phyloP scores from a whole-genome alignment of 805 yeast genomes.

The Blastobotrys parvus region DNA sequence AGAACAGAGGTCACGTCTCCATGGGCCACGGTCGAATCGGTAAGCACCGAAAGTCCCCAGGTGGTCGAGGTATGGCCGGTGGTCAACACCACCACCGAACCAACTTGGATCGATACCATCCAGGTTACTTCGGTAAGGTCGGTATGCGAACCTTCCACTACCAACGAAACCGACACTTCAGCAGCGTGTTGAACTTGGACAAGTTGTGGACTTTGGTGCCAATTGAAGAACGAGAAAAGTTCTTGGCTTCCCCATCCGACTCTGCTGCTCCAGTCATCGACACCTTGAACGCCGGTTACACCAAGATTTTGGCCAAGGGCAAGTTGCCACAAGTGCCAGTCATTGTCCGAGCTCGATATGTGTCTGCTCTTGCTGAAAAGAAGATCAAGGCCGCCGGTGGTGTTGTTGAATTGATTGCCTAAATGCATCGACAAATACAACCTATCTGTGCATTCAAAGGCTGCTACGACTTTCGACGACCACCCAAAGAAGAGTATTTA shows the following conservation, averaged over 20 bases:
- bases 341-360: conserved; percentile 99
- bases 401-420: conserved; percentile 98
- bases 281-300: conserved; percentile 99
- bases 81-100: conserved; percentile 99
- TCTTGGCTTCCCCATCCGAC: conserved; percentile 73
- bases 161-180: conserved; percentile 92
- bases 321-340: conserved; percentile 96
- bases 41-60: conserved; percentile 99
- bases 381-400: conserved; percentile 99
- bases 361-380: conserved; percentile 98
- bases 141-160: conserved; percentile 99
- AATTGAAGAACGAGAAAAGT: conserved; percentile 87
- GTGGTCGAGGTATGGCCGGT: conserved; percentile 99
- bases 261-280: conserved; percentile 98
- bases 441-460: no score
- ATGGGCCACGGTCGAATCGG: conserved; percentile 61
- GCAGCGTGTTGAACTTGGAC: conserved; percentile 96
- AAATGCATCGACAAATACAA: conserved; percentile 36
- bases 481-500: no score
- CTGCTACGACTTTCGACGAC: no score
- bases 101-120: conserved; percentile 99
- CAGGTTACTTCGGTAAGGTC: conserved; percentile 99
- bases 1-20: conserved; percentile 99
- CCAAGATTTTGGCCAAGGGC: conserved; percentile 99
- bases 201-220: conserved; percentile 97